Evolutionary conservation across 805 yeast genomes (phyloP).

Genomic region (Cyberlindnera bimundalis): DNA sequence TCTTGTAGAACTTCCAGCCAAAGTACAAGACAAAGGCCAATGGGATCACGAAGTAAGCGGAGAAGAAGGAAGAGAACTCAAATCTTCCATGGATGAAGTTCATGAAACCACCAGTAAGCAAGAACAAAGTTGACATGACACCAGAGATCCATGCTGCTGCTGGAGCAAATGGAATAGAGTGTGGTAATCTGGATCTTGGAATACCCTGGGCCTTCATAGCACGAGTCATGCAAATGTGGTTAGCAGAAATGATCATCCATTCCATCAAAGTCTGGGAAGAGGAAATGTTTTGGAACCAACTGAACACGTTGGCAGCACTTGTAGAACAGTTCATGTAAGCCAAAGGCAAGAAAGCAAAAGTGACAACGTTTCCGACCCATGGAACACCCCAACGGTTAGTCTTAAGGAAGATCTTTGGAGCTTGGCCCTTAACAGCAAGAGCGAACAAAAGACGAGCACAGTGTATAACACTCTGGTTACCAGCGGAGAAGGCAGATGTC

Average conservation of each 20-base stretch:
- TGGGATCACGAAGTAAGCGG: constrained; percentile 3
- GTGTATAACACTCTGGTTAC: constrained; percentile 3
- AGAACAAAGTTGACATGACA: not conserved
- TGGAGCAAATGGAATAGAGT: constrained; percentile 1
- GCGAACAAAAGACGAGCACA: constrained; percentile 1
- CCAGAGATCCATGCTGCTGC: constrained; percentile 3
- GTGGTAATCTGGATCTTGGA: constrained; percentile 2
- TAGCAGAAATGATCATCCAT: constrained; percentile 2
- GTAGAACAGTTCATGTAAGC: constrained; percentile 4
- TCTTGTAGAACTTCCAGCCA: constrained; percentile 2
- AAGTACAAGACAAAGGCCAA: not conserved
- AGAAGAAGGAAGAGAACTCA: constrained; percentile 2
- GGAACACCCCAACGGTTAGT: constrained; percentile 6
- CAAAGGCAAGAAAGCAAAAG: constrained; percentile 3
- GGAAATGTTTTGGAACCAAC: constrained; percentile 3
- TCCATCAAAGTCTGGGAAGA: constrained; percentile 1
- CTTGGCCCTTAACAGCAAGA: constrained; percentile 1
- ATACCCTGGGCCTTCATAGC: constrained; percentile 4
- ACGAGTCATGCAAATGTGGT: constrained; percentile 5
- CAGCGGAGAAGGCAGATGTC: constrained; percentile 4
- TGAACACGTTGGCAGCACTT: not conserved
- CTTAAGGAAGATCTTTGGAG: constrained; percentile 3
- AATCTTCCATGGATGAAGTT: constrained; percentile 1
- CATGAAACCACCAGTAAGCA: constrained; percentile 3
- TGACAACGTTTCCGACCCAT: constrained; percentile 1